Evolutionary conservation across 1,139 yeast genomes (phyloP), one percentile per base, ranked within the genome.

Genomic region (Trichomonascaceae sp.): DNA sequence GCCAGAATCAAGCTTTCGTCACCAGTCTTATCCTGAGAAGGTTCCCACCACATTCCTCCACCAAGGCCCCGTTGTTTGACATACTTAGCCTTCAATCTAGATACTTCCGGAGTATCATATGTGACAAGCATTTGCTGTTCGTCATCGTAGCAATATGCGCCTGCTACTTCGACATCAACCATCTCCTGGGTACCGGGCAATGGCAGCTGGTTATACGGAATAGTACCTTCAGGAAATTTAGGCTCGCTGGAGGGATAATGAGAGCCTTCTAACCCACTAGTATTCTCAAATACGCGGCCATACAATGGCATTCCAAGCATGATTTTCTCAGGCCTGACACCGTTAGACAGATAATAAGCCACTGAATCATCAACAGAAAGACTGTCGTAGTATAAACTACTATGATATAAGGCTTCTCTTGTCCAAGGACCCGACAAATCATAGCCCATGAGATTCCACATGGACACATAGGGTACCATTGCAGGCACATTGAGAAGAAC

Each of bases 1-100:
- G 67, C 55, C 7, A 59, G 59, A 12, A 70, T 60, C 22, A 69
- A 54, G 2, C 70, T 67, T 8, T 58, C 57, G 41, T 65, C 57
- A 9, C 47, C 49, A 6, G 57, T 58, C 20, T 54, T 57, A 63
- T 89, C 96, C 0, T 96, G 96, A 53, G 84, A 77, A 0, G 96
- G 85, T 63, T 90, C 96, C 98, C 98, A 93, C 85, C 89, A 90
- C 83, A 93, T 84, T 0, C 88, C 96, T 0, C 98, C 98, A 0
- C 85, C 95, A 9, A 89, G 72, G 0, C 72, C 63, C 6, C 74
- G 71, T 48, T 70, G 63, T 27, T 60, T 62, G 8, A 84, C 81
- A 61, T 81, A 90, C 32, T 72, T 64, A 0, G 90, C 91, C 66
- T 93, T 93, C 27, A 66, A 64, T 9, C 69, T 64, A 1, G 80